A percentile compares a stretch with the other conserved stretches of the same genome.
Evolutionary conservation across 306 rosid genomes (phyloP).

Genomic region (Pyrus communis): DNA sequence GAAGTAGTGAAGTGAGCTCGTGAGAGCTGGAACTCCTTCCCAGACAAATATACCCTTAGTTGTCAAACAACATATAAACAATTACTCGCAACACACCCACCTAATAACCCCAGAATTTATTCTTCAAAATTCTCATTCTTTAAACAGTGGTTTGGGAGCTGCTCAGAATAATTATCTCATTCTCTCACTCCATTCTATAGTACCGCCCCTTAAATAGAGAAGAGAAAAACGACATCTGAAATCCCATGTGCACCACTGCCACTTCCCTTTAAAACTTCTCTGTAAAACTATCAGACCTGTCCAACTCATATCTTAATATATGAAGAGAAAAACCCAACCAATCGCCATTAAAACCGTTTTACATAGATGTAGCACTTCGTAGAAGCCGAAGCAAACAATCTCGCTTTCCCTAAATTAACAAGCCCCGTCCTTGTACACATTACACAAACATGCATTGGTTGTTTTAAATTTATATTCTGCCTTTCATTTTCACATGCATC

Average conservation of each 20-base stretch:
- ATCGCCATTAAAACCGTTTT: slow-evolving; percentile 30
- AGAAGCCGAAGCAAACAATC: slow-evolving; percentile 26
- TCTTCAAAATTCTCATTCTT: slow-evolving; percentile 31
- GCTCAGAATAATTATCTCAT: slow-evolving; percentile 22
- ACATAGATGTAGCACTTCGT: slow-evolving; percentile 35
- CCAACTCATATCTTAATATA: slow-evolving; percentile 45
- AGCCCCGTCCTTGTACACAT: neutral
- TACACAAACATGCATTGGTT: neutral
- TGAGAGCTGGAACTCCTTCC: slow-evolving; percentile 31
- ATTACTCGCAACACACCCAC: slow-evolving; percentile 27
- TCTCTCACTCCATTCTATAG: slow-evolving; percentile 14
- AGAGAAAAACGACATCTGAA: slow-evolving; percentile 38
- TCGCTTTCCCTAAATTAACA: slow-evolving; percentile 22
- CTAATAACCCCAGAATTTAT: slow-evolving; percentile 34
- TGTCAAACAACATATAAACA: slow-evolving; percentile 39
- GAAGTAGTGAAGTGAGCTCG: slow-evolving; percentile 26
- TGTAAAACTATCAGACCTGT: slow-evolving; percentile 27
- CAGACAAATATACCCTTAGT: slow-evolving; percentile 48
- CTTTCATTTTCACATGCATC: slow-evolving; percentile 41
- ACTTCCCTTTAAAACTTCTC: slow-evolving; percentile 37
- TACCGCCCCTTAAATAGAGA: neutral
- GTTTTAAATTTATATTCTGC: neutral
- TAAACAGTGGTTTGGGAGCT: slow-evolving; percentile 17
- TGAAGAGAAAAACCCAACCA: slow-evolving; percentile 58
- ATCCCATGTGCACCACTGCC: slow-evolving; percentile 63